Evolutionary conservation across 352 stramenopile species (phyloP), one percentile per base, ranked within the genome.

Genomic region (Phytophthora capsici): DNA sequence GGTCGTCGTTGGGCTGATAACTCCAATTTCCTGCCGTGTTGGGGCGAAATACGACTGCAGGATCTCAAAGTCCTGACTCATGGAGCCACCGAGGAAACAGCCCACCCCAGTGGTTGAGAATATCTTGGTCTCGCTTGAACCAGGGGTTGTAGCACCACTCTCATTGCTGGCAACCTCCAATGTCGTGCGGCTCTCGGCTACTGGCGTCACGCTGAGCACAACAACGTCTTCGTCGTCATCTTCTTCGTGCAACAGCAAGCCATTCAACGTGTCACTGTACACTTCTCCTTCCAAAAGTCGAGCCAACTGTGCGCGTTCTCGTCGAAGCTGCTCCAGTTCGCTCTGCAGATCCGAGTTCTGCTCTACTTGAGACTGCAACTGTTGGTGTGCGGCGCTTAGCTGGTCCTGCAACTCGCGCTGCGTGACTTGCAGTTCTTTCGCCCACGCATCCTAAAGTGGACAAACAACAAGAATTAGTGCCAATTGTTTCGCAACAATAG

Each of bases 371-470:
- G 52, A 78, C 52, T 90, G 80, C 25, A 95, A 71, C 38, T 90
- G 76, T 40, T 91, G 73, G 49, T 90, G 81, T 5, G 84, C 82
- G 22, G 75, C 67, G 14, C 72, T 85, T 12, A 95, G 60, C 44
- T 95, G 62, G 25, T 86, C 69, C 54, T 95, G 80, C 3, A 95
- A 60, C 28, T 91, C 83, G n/a, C 82, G 75, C 62, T 95, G 85
- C 1, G 81, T 91, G 10, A 92, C 71, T 57, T 93, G 84, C 16
- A 95, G 58, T 40, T 94, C 83, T 60, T 94, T 93, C 4, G 84
- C 81, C 85, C 87, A 95, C 5, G 87, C 84, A 57, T 93, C 85
- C 87, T 95, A 59, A 14, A 60, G 32, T 36, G 6, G 34, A 36
- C n/a, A 60, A 43, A 28, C 13, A 51, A 37, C 17, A 71, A 54